Evolutionary conservation across 2,329 filamentous ascomycete genomes (phyloP).

Genomic region (Metarhizium robertsii): DNA sequence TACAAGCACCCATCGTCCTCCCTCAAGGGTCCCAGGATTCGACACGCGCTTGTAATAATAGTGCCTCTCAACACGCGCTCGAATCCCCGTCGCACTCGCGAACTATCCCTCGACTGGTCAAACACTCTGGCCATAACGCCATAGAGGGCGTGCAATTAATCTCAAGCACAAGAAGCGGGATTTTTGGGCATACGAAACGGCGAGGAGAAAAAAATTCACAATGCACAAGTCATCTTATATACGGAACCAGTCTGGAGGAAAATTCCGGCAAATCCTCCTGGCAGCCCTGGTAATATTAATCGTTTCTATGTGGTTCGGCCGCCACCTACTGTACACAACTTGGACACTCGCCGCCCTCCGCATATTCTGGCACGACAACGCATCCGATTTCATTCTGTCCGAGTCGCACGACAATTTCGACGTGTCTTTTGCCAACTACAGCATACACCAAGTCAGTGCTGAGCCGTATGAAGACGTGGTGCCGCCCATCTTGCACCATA

Average conservation of each 20-base stretch:
- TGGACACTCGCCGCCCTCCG: constrained; percentile 20
- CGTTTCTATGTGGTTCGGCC: constrained; percentile 8
- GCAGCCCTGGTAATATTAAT: constrained; percentile 3
- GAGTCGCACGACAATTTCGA: constrained; percentile 19
- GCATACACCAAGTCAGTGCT: constrained; percentile 17
- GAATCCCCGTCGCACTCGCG: not conserved
- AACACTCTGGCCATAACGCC: not conserved
- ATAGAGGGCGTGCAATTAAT: not conserved
- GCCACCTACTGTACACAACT: constrained; percentile 14
- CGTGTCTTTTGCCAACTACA: constrained; percentile 24
- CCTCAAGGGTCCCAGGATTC: no score
- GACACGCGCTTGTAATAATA: no score
- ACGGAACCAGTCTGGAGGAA: constrained; percentile 5
- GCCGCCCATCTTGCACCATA: constrained; percentile 25
- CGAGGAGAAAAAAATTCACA: not conserved
- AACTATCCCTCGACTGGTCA: not conserved
- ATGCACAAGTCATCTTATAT: constrained; percentile 6
- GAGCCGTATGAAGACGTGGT: constrained; percentile 19
- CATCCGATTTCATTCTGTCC: constrained; percentile 19
- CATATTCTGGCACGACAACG: constrained; percentile 15
- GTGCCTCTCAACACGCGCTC: not conserved
- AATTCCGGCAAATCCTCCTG: constrained; percentile 6
- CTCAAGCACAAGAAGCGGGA: not conserved
- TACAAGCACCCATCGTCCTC: no score
- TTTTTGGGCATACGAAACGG: no score